Base-by-base conservation (phyloP, 371 early-diverging fungal species). In the Basidiobolus heterosporus region DNA sequence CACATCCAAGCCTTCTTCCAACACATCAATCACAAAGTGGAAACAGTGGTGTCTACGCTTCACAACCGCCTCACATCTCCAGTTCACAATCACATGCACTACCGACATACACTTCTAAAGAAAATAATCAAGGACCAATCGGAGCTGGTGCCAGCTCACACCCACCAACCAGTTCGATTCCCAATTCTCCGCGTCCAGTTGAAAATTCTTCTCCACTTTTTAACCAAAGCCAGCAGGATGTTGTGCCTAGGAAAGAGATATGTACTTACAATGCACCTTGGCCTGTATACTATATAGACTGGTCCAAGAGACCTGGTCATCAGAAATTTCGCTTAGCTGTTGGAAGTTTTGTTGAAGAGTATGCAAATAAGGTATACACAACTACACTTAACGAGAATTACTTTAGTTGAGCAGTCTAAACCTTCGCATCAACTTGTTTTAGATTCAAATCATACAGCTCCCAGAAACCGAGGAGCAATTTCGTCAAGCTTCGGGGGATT, bases 251-350 rank as follows among this genome's bases (percentile, higher is more conserved):
- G 30, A 84, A 83, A 53, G 87, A 88, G 57, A 78, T 85, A 35
- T 84, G 85, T 56, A 75, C 74, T 44, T 90, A 87, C 64, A 69
- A 70, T 45, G 84, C 92, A 5, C 80, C 86, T 15, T 88, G 83
- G 79, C 77, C 78, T 1, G 78, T 87, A 14, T 88, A 88, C 59
- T 81, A 80, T n/a, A 65, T 89, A 35, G 76, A 84, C 55, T 91
- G 92, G 92, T 79, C 71, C 17, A 77, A 79, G 51, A 70, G 70
- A 6, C 72, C 72, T 1, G 76, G 72, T 36, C 62, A 66, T 20
- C 68, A 76, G 44, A 66, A 74, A 20, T 84, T 85, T 53, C 66
- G 88, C 40, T 61, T 91, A 36, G 90, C 88, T 8, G 57, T 89
- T 38, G 82, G 88, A 39, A 86, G 85, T 56, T 84, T 87, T 49